These are phyloP conservation scores for Fusarium virguliforme DNA, from an alignment of 2,329 filamentous ascomycete genomes.

Conservation along the genomic window DNA sequence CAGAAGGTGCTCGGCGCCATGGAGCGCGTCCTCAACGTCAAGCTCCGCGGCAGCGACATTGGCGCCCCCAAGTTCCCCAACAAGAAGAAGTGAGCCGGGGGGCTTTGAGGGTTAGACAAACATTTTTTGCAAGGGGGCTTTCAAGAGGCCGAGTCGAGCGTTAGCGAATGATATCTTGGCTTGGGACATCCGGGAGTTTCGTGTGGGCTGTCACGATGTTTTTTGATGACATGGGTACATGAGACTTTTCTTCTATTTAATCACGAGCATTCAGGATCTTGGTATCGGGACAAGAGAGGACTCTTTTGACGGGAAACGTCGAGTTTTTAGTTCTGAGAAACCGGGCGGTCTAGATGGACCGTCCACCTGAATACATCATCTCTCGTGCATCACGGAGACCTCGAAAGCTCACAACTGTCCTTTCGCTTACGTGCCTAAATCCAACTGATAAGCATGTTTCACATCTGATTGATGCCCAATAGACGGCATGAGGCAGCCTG, in stretches of 20 bases:
- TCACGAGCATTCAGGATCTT: conserved; percentile 34
- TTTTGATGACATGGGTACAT: conserved; percentile 50
- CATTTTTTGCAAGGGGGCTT: conserved; percentile 44
- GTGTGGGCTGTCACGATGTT: conserved; percentile 47
- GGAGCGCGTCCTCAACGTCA: conserved; percentile 89
- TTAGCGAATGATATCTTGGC: conserved; percentile 51
- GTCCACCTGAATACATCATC: conserved; percentile 34
- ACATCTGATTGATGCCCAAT: conserved; percentile 10
- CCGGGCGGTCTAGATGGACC: conserved; percentile 15
- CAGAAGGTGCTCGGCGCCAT: conserved; percentile 85
- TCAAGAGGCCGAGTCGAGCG: conserved; percentile 50
- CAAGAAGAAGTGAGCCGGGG: conserved; percentile 68
- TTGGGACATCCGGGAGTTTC: conserved; percentile 49
- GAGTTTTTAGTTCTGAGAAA: conserved; percentile 23
- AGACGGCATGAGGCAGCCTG: background rate
- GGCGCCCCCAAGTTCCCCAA: conserved; percentile 87
- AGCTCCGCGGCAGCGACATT: conserved; percentile 88
- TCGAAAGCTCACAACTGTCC: conserved; percentile 5
- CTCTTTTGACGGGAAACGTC: conserved; percentile 27
- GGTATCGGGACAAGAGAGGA: conserved; percentile 36
- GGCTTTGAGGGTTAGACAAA: conserved; percentile 16
- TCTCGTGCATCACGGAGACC: conserved; percentile 23
- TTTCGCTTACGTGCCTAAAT: background rate
- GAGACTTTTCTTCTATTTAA: conserved; percentile 40
- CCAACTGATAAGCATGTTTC: conserved; percentile 8